Evolutionary conservation across 768 basidiomycete genomes (phyloP).

Genomic region (Lactarius sp.): DNA sequence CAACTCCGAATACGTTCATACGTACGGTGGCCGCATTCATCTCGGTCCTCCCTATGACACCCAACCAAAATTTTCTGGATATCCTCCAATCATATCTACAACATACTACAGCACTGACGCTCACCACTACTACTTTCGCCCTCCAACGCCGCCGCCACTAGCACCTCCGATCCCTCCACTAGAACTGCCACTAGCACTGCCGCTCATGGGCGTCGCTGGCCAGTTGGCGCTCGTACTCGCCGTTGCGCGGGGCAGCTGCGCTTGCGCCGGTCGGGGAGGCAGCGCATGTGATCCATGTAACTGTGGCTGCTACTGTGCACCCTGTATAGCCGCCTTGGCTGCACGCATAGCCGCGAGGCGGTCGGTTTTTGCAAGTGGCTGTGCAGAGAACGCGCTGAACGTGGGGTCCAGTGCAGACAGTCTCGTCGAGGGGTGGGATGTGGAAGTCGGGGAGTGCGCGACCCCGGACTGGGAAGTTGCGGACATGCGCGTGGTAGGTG

Average conservation of each 20-base stretch:
- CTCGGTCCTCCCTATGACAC: too few relatives aligned
- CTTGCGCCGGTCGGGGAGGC: neutral
- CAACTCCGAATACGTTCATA: too few relatives aligned
- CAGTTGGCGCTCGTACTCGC: neutral
- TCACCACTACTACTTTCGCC: neutral
- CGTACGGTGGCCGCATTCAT: too few relatives aligned
- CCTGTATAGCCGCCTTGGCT: conserved; percentile 11
- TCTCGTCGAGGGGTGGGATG: neutral
- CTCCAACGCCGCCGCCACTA: neutral
- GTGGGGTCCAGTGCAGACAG: neutral
- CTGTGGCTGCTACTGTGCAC: neutral
- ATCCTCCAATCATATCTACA: too few relatives aligned
- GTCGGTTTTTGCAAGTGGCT: neutral
- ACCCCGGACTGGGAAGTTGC: neutral
- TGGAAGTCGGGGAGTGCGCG: neutral
- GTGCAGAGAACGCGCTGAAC: neutral
- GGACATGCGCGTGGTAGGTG: neutral
- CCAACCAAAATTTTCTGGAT: too few relatives aligned
- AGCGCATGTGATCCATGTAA: neutral
- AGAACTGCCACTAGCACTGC: neutral
- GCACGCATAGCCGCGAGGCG: conserved; percentile 8
- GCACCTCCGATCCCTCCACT: too few relatives aligned
- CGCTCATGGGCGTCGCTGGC: neutral
- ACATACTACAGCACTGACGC: too few relatives aligned
- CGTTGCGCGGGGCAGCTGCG: neutral